Percentiles rank a stretch among this genome's conserved stretches.
Evolutionary conservation across 2,329 filamentous ascomycete genomes (phyloP).

Genomic region (Aspergillus cejpii): DNA sequence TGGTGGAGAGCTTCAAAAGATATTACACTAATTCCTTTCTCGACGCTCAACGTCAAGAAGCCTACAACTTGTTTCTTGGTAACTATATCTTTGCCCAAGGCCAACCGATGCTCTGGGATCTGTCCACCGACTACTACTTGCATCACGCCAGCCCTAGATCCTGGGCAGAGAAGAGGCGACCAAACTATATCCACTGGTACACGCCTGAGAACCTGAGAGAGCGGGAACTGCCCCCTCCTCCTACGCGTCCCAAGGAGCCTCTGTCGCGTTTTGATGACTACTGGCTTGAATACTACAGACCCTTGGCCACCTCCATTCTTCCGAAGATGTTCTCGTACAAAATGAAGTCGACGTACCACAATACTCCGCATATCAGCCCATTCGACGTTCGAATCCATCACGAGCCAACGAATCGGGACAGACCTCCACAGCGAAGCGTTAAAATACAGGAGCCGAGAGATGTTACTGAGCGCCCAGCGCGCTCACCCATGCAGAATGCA

Average conservation of each 20-base stretch:
- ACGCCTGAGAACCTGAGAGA: constrained; percentile 64
- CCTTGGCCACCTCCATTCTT: constrained; percentile 78
- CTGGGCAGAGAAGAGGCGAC: constrained; percentile 57
- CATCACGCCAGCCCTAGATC: constrained; percentile 78
- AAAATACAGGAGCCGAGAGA: constrained; percentile 58
- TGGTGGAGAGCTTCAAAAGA: constrained; percentile 98
- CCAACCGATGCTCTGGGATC: constrained; percentile 94
- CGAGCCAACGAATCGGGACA: constrained; percentile 53
- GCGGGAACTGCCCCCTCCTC: constrained; percentile 50
- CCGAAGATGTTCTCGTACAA: constrained; percentile 88
- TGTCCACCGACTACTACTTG: constrained; percentile 90
- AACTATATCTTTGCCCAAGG: constrained; percentile 87
- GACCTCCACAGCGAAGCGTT: constrained; percentile 50
- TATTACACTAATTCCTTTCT: constrained; percentile 99
- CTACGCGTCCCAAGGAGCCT: constrained; percentile 26
- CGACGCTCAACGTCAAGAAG: constrained; percentile 94
- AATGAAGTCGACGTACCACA: constrained; percentile 82
- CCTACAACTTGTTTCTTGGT: constrained; percentile 93
- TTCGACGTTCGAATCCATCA: constrained; percentile 67
- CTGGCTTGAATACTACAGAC: constrained; percentile 95
- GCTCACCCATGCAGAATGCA: constrained; percentile 16
- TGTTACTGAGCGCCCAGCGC: constrained; percentile 38
- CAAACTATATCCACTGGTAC: constrained; percentile 86
- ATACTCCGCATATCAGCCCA: constrained; percentile 77
- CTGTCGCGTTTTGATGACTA: constrained; percentile 73